These are phyloP conservation scores for Lactarius quietus DNA, from an alignment of 768 basidiomycete species.

Conservation along the genomic window DNA sequence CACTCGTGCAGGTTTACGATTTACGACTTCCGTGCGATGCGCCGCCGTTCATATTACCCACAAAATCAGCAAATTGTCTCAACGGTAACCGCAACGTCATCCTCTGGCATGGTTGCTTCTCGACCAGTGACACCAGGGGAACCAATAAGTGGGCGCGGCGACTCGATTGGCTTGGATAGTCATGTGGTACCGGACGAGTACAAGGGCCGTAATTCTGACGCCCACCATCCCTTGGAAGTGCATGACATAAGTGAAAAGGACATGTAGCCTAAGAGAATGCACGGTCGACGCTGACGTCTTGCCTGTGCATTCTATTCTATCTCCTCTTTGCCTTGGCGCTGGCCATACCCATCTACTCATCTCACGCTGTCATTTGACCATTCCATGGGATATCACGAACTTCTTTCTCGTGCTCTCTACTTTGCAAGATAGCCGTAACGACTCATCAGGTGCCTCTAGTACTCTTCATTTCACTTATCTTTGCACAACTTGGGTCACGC, in stretches of 20 bases:
- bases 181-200: conserved; percentile 15
- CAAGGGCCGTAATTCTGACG: conserved; percentile 13
- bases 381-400: background rate
- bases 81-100: conserved; percentile 70
- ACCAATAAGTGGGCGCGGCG: conserved; percentile 9
- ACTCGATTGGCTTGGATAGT: conserved; percentile 21
- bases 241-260: conserved; percentile 17
- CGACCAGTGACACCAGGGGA: conserved; percentile 63
- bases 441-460: conserved; percentile 1
- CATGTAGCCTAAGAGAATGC: background rate
- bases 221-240: conserved; percentile 7
- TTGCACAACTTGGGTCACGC: conserved; percentile 12
- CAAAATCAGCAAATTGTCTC: conserved; percentile 64
- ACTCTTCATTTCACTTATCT: background rate
- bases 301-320: background rate
- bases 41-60: conserved; percentile 87
- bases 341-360: background rate
- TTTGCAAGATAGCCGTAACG: conserved; percentile 4
- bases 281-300: background rate
- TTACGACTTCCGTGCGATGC: conserved; percentile 92
- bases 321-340: background rate
- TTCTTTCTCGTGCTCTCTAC: background rate
- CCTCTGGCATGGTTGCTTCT: conserved; percentile 66
- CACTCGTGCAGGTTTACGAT: conserved; percentile 64
- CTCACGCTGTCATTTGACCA: conserved; percentile 19